A percentile compares a stretch with the other conserved stretches of the same genome.
Evolutionary conservation across 2,329 filamentous ascomycete genomes (phyloP).

Genomic region (Colletotrichum eleusines): DNA sequence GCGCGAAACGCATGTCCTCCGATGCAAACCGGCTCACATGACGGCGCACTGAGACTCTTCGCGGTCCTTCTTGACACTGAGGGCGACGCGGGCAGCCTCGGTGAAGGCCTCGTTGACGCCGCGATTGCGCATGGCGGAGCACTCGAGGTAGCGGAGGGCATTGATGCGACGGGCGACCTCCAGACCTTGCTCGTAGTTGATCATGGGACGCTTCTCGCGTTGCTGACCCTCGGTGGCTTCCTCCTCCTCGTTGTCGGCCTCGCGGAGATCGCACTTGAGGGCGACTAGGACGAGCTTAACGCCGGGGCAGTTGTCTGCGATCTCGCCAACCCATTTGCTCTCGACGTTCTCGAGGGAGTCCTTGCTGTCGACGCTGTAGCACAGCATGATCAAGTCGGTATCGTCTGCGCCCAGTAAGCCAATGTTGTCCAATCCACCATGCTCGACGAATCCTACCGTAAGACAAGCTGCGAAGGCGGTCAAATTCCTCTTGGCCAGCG

Average conservation of each 20-base stretch:
- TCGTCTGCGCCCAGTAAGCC: conserved; percentile 65
- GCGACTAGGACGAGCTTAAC: conserved; percentile 96
- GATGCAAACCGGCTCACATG: conserved; percentile 60
- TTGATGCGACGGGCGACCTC: conserved; percentile 93
- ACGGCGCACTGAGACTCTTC: conserved; percentile 71
- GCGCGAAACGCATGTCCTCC: background rate
- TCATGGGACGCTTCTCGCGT: conserved; percentile 74
- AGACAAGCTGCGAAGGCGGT: conserved; percentile 91
- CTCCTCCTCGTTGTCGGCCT: conserved; percentile 79
- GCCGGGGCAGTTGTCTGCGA: conserved; percentile 95
- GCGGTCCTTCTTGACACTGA: conserved; percentile 76
- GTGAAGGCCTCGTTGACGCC: conserved; percentile 99
- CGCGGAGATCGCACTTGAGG: conserved; percentile 95
- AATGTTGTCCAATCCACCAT: background rate
- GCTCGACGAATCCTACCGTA: conserved; percentile 72
- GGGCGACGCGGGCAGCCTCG: conserved; percentile 92
- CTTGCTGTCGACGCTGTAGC: conserved; percentile 96
- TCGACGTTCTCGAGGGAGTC: conserved; percentile 98
- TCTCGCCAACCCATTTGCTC: conserved; percentile 98
- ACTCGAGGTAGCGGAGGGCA: conserved; percentile 95
- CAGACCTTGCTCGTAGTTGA: conserved; percentile 91
- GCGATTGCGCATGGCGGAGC: conserved; percentile 97
- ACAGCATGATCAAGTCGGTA: conserved; percentile 98
- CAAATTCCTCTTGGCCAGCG: conserved; percentile 98
- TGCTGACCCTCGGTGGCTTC: conserved; percentile 58